Base-by-base conservation (phyloP, 129 eudicot species). In the Silybum marianum region DNA sequence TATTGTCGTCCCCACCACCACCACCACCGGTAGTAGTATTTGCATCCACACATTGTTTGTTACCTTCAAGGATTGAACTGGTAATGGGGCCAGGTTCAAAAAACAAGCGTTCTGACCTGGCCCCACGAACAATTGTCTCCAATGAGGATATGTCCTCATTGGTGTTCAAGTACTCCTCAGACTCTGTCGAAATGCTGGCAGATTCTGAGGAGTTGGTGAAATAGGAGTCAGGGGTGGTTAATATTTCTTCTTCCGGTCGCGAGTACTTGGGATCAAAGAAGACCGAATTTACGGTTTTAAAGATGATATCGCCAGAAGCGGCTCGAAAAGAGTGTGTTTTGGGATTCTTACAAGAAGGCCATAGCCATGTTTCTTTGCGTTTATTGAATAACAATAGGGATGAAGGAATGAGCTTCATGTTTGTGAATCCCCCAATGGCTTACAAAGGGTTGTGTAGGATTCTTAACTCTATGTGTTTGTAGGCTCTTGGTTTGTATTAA, bases 301-400 rank as follows among this genome's bases (percentile, higher is more conserved):
- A 91, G 76, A 94, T 84, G 19, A 40, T 81, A 39, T 94, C 92
- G 30, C 80, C 84, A 3, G 87, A 74, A 66, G 48, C 34, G 9
- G 87, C 89, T 63, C 97, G 81, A 38, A 94, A 91, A 21, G 98
- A 94, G 0, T 85, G 80, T 16, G 98, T 94, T 73, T 79, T 82
- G 2, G 98, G 95, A 46, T 94, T 90, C 62, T 88, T 90, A 82
- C 97, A 91, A n/a, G 97, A 84, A 16, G 95, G 96, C 93, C 97
- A 90, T 83, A 84, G 89, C 90, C 91, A 89, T 78, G 80, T 54
- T n/a, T 60, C 84, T 40, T 71, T 78, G 66, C 72, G 72, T 79
- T 87, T 90, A 76, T 81, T 87, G 85, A 87, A 85, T 78, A 85
- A 90, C n/a, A 85, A 48, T 28, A 83, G 86, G 34, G 86, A 39